A percentile compares a stretch with the other conserved stretches of the same genome.
Evolutionary conservation across 495 filamentous ascomycete species (phyloP).

Genomic region (Melanomma pulvis-pyrius): DNA sequence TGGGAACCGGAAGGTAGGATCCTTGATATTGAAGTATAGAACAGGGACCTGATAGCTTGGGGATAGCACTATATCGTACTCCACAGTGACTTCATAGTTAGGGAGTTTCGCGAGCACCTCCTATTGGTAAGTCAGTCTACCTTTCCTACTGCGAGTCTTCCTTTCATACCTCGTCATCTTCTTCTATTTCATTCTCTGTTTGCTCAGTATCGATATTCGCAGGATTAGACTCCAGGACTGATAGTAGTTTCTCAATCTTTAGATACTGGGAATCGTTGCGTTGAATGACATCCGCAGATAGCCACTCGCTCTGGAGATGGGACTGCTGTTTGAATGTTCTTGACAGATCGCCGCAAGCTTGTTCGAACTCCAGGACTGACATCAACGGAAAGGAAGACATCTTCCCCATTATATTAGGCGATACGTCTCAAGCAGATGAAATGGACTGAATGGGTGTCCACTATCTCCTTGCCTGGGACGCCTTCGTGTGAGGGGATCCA

Average conservation of each 20-base stretch:
- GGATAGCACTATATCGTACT: constrained; percentile 35
- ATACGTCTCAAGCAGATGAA: no score
- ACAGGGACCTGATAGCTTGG: constrained; percentile 36
- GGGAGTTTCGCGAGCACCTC: constrained; percentile 10
- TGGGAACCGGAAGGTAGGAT: constrained; percentile 10
- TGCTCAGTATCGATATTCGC: neutral
- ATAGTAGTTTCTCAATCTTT: constrained; percentile 9
- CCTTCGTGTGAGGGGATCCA: no score
- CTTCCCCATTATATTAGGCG: neutral
- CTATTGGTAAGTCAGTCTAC: neutral
- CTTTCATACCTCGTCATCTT: neutral
- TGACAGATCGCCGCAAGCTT: constrained; percentile 6
- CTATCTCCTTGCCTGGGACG: no score
- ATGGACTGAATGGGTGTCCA: no score
- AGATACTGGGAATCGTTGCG: constrained; percentile 4
- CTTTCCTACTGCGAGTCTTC: neutral
- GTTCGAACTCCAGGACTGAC: constrained; percentile 12
- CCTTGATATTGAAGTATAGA: constrained; percentile 36
- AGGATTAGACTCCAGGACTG: neutral
- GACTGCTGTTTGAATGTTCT: neutral
- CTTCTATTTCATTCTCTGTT: neutral
- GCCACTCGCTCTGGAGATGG: constrained; percentile 22
- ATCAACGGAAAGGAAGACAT: constrained; percentile 10
- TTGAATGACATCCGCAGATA: constrained; percentile 2
- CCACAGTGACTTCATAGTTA: neutral